phyloP scores from a whole-genome alignment of 805 yeast genomes.

The Myxozyma vanderwaltii region DNA sequence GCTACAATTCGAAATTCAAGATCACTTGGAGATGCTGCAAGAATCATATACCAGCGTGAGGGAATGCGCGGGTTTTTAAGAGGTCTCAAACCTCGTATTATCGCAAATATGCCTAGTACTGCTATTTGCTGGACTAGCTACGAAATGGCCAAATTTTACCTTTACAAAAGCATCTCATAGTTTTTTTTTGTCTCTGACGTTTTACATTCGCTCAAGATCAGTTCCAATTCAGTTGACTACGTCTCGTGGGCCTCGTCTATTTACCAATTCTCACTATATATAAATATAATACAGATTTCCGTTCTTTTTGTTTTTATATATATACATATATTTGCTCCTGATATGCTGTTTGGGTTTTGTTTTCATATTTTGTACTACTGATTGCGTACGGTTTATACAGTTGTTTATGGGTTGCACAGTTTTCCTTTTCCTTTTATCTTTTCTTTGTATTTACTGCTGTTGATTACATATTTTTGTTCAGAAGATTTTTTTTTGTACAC shows the following conservation, averaged over 20 bases:
- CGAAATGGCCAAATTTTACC: slow-evolving; percentile 79
- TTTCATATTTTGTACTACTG: background rate
- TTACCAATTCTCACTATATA: background rate
- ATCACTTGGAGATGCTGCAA: slow-evolving; percentile 72
- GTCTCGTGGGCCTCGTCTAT: background rate
- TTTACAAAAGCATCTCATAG: slow-evolving; percentile 17
- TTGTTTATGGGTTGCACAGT: slow-evolving; percentile 1
- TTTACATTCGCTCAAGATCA: background rate
- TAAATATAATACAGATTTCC: too few relatives aligned
- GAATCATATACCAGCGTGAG: slow-evolving; percentile 54
- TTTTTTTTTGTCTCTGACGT: slow-evolving; percentile 43
- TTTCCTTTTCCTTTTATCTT: background rate
- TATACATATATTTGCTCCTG: too few relatives aligned
- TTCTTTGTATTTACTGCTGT: background rate
- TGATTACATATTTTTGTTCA: too few relatives aligned
- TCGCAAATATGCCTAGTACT: slow-evolving; percentile 91
- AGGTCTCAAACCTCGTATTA: slow-evolving; percentile 87
- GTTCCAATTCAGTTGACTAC: background rate
- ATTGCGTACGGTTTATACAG: background rate
- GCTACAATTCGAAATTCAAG: slow-evolving; percentile 54
- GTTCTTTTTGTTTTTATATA: too few relatives aligned
- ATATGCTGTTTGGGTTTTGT: too few relatives aligned
- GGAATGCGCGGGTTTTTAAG: slow-evolving; percentile 67
- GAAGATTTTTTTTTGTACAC: too few relatives aligned
- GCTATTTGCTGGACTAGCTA: slow-evolving; percentile 98